Percentiles rank a stretch among this genome's conserved stretches.
These are phyloP conservation scores for Globisporangium nunn DNA, from an alignment of 352 stramenopile genomes.

Conservation along the genomic window DNA sequence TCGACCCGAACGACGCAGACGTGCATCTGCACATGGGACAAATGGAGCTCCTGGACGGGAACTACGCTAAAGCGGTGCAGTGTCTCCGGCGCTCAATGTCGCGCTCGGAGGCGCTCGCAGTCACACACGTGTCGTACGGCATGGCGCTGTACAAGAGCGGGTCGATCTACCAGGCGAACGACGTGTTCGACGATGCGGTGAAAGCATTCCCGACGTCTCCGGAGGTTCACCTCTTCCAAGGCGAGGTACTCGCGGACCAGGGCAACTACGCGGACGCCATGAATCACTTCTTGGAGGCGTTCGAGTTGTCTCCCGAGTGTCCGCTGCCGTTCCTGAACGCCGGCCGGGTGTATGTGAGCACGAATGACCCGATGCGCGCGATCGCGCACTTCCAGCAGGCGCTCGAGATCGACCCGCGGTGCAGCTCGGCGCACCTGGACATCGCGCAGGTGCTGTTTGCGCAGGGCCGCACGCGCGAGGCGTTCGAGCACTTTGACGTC, in stretches of 20 bases:
- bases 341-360: conserved; percentile 74
- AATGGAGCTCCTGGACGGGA: conserved; percentile 72
- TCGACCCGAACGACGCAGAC: conserved; percentile 72
- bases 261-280: conserved; percentile 79
- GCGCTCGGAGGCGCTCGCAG: conserved; percentile 61
- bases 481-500: conserved; percentile 68
- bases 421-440: conserved; percentile 76
- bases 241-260: conserved; percentile 76
- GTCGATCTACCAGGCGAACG: conserved; percentile 73
- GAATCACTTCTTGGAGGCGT: conserved; percentile 62
- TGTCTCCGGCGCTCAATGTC: conserved; percentile 68
- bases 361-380: conserved; percentile 72
- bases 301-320: conserved; percentile 69
- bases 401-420: conserved; percentile 65
- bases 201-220: conserved; percentile 58
- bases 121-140: conserved; percentile 76
- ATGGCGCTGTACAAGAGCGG: conserved; percentile 86
- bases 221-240: conserved; percentile 78
- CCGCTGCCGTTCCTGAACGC: conserved; percentile 80
- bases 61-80: conserved; percentile 68
- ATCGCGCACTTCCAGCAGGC: conserved; percentile 81
- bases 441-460: conserved; percentile 84
- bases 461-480: conserved; percentile 60
- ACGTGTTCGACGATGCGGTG: conserved; percentile 70
- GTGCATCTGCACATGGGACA: conserved; percentile 77